A percentile compares a stretch with the other conserved stretches of the same genome.
Evolutionary conservation across 2,329 filamentous ascomycete genomes (phyloP).

Genomic region (Pseudocercospora cruenta): DNA sequence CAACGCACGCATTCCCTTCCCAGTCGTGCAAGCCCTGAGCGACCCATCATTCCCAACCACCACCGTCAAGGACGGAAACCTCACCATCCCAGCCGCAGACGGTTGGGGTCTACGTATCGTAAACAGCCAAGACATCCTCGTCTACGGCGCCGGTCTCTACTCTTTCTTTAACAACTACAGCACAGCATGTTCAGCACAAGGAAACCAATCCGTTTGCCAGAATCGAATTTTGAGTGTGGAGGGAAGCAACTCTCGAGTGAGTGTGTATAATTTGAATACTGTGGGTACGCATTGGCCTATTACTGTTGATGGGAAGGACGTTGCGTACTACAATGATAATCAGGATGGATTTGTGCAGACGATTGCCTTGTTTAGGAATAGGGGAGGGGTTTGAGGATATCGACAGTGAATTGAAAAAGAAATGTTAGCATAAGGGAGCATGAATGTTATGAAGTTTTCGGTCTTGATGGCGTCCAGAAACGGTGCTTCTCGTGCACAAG

Average conservation of each 20-base stretch:
- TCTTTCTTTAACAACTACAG: constrained; percentile 69
- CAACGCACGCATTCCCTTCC: constrained; percentile 69
- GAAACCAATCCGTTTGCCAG: constrained; percentile 51
- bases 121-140: constrained; percentile 57
- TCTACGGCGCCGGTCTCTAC: constrained; percentile 69
- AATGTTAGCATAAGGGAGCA: not conserved
- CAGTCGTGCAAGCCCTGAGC: constrained; percentile 57
- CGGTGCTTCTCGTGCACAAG: too few species aligned
- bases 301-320: constrained; percentile 46
- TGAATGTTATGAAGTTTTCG: not conserved
- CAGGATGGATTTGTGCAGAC: constrained; percentile 50
- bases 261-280: constrained; percentile 47
- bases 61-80: constrained; percentile 23
- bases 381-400: not conserved
- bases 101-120: constrained; percentile 69
- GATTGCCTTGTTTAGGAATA: constrained; percentile 44
- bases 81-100: constrained; percentile 48
- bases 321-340: constrained; percentile 53
- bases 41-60: constrained; percentile 72
- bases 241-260: constrained; percentile 42
- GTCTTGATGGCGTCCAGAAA: not conserved
- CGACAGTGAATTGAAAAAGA: not conserved
- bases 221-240: constrained; percentile 54
- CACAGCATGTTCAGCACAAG: constrained; percentile 44
- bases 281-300: constrained; percentile 50